Conservation (phyloP, 2,329 filamentous ascomycete genomes). For the Curvularia verruculosa region DNA sequence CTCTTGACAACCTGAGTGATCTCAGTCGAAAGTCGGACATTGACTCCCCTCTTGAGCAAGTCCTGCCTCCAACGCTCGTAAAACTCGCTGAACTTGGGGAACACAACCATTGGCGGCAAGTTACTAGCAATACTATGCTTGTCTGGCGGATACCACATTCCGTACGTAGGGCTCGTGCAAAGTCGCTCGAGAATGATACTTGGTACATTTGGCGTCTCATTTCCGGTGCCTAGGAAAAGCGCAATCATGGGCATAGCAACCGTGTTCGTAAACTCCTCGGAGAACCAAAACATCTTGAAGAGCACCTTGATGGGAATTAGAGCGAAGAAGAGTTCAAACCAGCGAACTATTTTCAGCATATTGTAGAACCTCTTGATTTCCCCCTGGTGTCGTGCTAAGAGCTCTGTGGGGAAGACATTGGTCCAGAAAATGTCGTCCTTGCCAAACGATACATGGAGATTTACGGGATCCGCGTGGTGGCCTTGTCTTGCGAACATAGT, state of each 20-base stretch:
- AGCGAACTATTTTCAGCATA: slow-evolving; percentile 63
- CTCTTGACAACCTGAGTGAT: slow-evolving; percentile 60
- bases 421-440: slow-evolving; percentile 70
- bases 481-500: slow-evolving; percentile 67
- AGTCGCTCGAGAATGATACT: slow-evolving; percentile 66
- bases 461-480: slow-evolving; percentile 62
- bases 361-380: slow-evolving; percentile 63
- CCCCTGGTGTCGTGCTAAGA: slow-evolving; percentile 61
- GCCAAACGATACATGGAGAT: slow-evolving; percentile 68
- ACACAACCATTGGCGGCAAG: slow-evolving; percentile 64
- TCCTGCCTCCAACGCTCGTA: slow-evolving; percentile 65
- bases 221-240: slow-evolving; percentile 75
- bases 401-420: slow-evolving; percentile 67
- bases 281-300: slow-evolving; percentile 71
- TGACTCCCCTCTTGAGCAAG: slow-evolving; percentile 60
- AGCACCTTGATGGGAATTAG: slow-evolving; percentile 68
- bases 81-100: slow-evolving; percentile 66
- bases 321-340: slow-evolving; percentile 65
- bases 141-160: slow-evolving; percentile 64
- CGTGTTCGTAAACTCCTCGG: slow-evolving; percentile 71
- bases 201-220: slow-evolving; percentile 74
- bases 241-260: slow-evolving; percentile 75
- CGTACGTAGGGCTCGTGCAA: slow-evolving; percentile 61
- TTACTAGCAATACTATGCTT: slow-evolving; percentile 57
- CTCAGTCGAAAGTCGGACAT: slow-evolving; percentile 63